Percentiles rank a stretch among this genome's conserved stretches.
Evolutionary conservation across 192 early-diverging fungal genomes (phyloP).

Genomic region (Entophlyctis helioformis): DNA sequence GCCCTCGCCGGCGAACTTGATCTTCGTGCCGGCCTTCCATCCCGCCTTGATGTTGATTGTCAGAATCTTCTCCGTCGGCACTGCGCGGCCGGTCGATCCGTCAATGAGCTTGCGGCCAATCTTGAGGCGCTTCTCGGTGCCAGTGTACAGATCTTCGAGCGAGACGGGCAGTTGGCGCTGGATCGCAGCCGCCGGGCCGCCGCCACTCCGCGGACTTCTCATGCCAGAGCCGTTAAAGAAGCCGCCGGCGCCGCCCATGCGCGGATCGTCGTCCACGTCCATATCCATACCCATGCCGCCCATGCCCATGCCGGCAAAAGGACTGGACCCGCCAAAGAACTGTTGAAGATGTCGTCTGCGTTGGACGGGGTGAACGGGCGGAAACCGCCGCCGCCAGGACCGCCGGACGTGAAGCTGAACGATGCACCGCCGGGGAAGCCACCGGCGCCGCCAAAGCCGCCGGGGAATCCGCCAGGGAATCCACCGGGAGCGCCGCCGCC

Average conservation of each 20-base stretch:
- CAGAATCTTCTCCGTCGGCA: slow-evolving; percentile 78
- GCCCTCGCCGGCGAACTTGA: slow-evolving; percentile 80
- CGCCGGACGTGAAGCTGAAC: slow-evolving; percentile 48
- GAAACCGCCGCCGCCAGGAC: slow-evolving; percentile 48
- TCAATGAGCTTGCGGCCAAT: slow-evolving; percentile 57
- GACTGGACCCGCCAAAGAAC: slow-evolving; percentile 60
- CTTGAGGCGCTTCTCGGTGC: slow-evolving; percentile 84
- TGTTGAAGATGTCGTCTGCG: slow-evolving; percentile 86
- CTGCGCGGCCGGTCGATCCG: slow-evolving; percentile 26
- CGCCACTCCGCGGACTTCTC: slow-evolving; percentile 19
- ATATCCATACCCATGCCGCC: slow-evolving; percentile 24
- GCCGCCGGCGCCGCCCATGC: too few relatives aligned
- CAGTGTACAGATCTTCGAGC: slow-evolving; percentile 88
- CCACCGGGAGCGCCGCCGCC: slow-evolving; percentile 46
- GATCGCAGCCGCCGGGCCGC: slow-evolving; percentile 26
- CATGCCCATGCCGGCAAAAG: slow-evolving; percentile 34
- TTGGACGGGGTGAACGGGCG: slow-evolving; percentile 59
- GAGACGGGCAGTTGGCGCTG: slow-evolving; percentile 59
- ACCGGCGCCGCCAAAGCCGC: slow-evolving; percentile 22
- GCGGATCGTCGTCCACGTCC: slow-evolving; percentile 35
- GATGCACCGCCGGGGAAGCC: slow-evolving; percentile 45
- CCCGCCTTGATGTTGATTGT: slow-evolving; percentile 80
- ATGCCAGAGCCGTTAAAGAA: too few relatives aligned
- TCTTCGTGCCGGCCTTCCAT: slow-evolving; percentile 97
- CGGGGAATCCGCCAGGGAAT: slow-evolving; percentile 35